A percentile compares a stretch with the other conserved stretches of the same genome.
Evolutionary conservation across 1,139 yeast genomes (phyloP).

Genomic region (Meyerozyma carpophila): DNA sequence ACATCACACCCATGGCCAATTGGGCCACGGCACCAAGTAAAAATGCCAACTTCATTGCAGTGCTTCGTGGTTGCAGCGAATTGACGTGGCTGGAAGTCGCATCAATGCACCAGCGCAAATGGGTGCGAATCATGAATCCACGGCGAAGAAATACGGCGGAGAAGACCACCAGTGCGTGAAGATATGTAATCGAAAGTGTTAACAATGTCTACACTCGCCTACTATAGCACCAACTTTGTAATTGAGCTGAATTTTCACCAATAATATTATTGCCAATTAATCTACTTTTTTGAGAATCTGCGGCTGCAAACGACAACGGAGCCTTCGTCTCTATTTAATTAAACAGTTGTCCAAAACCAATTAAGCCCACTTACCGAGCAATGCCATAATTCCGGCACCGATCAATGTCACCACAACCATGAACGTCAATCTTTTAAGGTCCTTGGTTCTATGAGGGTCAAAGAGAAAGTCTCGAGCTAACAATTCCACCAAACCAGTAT

Average conservation of each 20-base stretch:
- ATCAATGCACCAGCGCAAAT: neutral
- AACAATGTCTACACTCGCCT: too few relatives aligned
- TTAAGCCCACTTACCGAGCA: slow-evolving; percentile 85
- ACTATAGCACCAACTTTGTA: too few relatives aligned
- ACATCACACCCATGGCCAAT: slow-evolving; percentile 12
- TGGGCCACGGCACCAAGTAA: slow-evolving; percentile 5
- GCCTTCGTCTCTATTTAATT: too few relatives aligned
- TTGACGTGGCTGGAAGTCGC: slow-evolving; percentile 1
- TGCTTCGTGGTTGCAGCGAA: neutral
- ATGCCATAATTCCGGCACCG: slow-evolving; percentile 83
- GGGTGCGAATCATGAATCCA: neutral
- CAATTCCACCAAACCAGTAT: slow-evolving; percentile 82
- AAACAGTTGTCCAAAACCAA: too few relatives aligned
- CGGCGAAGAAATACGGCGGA: too few relatives aligned
- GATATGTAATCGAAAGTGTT: too few relatives aligned
- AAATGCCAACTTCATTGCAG: neutral
- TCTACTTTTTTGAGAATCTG: too few relatives aligned
- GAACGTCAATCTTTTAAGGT: slow-evolving; percentile 33
- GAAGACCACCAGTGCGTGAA: too few relatives aligned
- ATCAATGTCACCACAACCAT: slow-evolving; percentile 45
- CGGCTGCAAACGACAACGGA: too few relatives aligned
- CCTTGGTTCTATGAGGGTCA: slow-evolving; percentile 49
- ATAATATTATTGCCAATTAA: too few relatives aligned
- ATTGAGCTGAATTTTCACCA: too few relatives aligned
- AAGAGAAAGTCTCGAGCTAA: slow-evolving; percentile 86